Conservation (phyloP, 1,284 basidiomycete genomes). For the Fomitopsis betulina region DNA sequence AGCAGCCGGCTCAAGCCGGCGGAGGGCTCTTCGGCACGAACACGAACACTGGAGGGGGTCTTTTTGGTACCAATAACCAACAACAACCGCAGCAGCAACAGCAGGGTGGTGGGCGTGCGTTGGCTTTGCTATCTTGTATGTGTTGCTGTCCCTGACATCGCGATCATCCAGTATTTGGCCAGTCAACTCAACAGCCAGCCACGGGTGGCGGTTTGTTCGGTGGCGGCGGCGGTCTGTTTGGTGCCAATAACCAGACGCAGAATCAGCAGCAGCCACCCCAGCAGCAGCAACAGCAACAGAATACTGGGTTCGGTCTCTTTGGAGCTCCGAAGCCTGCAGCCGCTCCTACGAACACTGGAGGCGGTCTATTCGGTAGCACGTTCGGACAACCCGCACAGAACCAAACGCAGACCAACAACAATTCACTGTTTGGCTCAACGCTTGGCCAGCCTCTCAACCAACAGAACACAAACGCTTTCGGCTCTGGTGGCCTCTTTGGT, state of each 20-base stretch:
- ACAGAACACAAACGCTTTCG: constrained; percentile 30
- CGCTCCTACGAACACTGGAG: constrained; percentile 21
- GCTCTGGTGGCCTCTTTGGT: constrained; percentile 39
- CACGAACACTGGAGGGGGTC: constrained; percentile 20
- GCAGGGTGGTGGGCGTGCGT: constrained; percentile 13
- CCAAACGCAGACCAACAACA: constrained; percentile 19
- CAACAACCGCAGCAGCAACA: constrained; percentile 29
- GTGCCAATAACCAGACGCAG: constrained; percentile 20
- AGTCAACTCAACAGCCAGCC: constrained; percentile 29
- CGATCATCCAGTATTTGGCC: constrained; percentile 22
- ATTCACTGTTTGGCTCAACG: constrained; percentile 37
- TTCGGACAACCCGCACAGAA: constrained; percentile 30
- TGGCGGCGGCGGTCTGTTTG: constrained; percentile 4
- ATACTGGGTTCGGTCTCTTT: constrained; percentile 23
- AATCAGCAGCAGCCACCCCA: constrained; percentile 28
- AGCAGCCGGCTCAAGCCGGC: constrained; percentile 20
- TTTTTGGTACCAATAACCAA: constrained; percentile 23
- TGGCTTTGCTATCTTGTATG: constrained; percentile 12
- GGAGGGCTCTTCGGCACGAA: constrained; percentile 35
- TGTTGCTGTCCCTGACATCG: constrained; percentile 7
- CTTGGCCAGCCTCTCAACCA: constrained; percentile 31
- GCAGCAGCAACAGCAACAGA: constrained; percentile 20
- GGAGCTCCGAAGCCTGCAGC: constrained; percentile 27
- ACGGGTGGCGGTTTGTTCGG: constrained; percentile 7
- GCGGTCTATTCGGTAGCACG: constrained; percentile 39